Base-by-base conservation (phyloP, 192 early-diverging fungal genomes). In the Diversispora eburnea region DNA sequence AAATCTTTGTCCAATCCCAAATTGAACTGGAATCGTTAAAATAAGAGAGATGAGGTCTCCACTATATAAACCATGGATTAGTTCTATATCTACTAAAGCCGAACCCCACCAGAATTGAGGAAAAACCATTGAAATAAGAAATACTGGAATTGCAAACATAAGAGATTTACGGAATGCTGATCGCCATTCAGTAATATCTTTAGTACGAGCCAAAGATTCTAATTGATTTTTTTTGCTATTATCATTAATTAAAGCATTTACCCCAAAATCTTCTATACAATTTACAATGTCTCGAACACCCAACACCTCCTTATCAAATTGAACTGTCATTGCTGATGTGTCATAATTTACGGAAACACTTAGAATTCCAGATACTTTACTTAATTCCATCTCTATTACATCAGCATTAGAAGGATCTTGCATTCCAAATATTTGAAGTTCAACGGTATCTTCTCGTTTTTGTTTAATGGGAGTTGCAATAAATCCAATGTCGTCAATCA, bases 371-470 rank as follows among this genome's bases (percentile, higher is more conserved):
- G 78, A 75, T 74, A 87, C 67, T 25, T 85, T 86, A 12, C 61
- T 63, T 3, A 93, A 76, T 42, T 82, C 84, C 1, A 88, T 87
- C 75, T 97, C 94, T 58, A 99, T 90, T 39, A 86, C 83, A 6
- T 86, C 86, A 46, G 90, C 91, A 73, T 94, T 95, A 60, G 86
- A 88, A 13, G 89, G 88, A 66, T 92, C 93, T 13, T 91, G 91
- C 95, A 99, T 97, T n/a, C 95, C 95, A 70, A 89, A 94, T n/a
- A 99, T 88, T 64, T 90, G 85, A n/a, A 99, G 83, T 64, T 87
- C 84, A 2, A 90, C 81, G 0, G 75, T 79, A 25, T 85, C 86
- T 47, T 87, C 58, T 33, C 70, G 75, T 17, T 81, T 80, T 3
- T 82, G 83, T 8, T 78, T 78, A 22, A 94, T 75, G 4, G 84